A percentile compares a stretch with the other conserved stretches of the same genome.
phyloP scores from a whole-genome alignment of 2,329 filamentous ascomycete genomes.

The Ophiostoma novo-ulmi region DNA sequence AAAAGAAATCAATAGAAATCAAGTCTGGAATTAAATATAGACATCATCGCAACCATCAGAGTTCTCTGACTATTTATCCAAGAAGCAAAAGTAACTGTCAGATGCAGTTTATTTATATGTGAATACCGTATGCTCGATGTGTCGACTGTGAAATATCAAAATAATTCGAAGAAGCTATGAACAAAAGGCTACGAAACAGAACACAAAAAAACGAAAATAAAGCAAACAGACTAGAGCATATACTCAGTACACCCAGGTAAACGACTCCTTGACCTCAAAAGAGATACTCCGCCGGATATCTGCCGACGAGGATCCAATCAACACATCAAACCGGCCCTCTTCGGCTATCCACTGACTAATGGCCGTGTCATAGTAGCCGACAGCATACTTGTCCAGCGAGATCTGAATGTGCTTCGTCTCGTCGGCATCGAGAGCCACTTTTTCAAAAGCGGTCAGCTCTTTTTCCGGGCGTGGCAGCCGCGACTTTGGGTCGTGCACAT shows the following conservation, averaged over 20 bases:
- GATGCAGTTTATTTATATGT: no score
- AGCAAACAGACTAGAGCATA: constrained; percentile 20
- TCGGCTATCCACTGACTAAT: constrained; percentile 60
- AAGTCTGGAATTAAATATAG: no score
- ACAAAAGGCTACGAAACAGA: constrained; percentile 29
- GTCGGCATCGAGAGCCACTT: constrained; percentile 54
- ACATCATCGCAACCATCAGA: no score
- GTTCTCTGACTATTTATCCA: no score
- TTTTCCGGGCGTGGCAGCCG: not conserved
- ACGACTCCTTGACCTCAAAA: not conserved
- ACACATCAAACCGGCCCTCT: constrained; percentile 55
- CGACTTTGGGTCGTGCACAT: not conserved
- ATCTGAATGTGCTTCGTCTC: constrained; percentile 49
- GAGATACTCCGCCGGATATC: constrained; percentile 30
- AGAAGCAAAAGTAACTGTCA: no score
- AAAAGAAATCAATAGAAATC: no score
- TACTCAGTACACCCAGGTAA: not conserved
- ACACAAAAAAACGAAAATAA: constrained; percentile 31
- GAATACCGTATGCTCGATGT: no score
- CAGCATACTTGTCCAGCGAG: constrained; percentile 46
- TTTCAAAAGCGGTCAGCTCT: constrained; percentile 35
- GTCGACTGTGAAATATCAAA: not conserved
- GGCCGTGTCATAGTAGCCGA: constrained; percentile 59
- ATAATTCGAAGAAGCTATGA: not conserved
- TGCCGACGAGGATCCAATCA: constrained; percentile 57